Evolutionary conservation across 2,329 filamentous ascomycete genomes (phyloP), one percentile per base, ranked within the genome.

Genomic region (Ascochyta koolunga): DNA sequence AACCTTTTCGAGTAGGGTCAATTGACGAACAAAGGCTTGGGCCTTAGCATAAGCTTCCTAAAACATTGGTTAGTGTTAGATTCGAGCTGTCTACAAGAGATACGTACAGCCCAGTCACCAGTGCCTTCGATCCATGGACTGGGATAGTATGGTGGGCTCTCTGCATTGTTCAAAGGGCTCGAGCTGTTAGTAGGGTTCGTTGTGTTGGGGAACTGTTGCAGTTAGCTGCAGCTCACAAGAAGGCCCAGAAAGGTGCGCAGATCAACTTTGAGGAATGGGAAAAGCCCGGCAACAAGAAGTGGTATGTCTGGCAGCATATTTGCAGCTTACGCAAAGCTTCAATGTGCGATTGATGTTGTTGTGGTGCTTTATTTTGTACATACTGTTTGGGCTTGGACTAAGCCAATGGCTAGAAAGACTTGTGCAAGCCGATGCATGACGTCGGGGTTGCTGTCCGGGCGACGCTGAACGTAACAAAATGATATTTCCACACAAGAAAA

Each of bases 1-100:
- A 75, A 98, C 91, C 79, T 96, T 97, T 75, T 97, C 93, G 10
- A 86, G 71, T 31, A 96, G 81, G 0, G 91, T 96, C 76, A 96
- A 77, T 71, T 92, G 86, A 9, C 88, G 89, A 39, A 97, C 91
- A 67, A 96, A 93, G 2, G 82, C 84, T 62, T 84, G 86, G 1
- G 93, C 93, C 73, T 89, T 87, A 18, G 77, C 78, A 64, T 96
- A 93, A 33, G 91, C 91, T 6, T 86, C 51, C 51, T 54, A 16
- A 8, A 3, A 11, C n/a, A 8, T n/a, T 5, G 15, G 11, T 54
- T 19, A 54, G 45, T 44, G 19, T 18, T 19, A 27, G 9, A 13
- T 36, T n/a, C 16, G 31, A 16, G 27, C 9, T n/a, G 6, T 13
- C 1, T 29, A 16, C 25, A 37, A 16, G 4, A 13, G 19, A 32